Base-by-base conservation (phyloP, 1,284 basidiomycete species). In the Ustilago sp. region DNA sequence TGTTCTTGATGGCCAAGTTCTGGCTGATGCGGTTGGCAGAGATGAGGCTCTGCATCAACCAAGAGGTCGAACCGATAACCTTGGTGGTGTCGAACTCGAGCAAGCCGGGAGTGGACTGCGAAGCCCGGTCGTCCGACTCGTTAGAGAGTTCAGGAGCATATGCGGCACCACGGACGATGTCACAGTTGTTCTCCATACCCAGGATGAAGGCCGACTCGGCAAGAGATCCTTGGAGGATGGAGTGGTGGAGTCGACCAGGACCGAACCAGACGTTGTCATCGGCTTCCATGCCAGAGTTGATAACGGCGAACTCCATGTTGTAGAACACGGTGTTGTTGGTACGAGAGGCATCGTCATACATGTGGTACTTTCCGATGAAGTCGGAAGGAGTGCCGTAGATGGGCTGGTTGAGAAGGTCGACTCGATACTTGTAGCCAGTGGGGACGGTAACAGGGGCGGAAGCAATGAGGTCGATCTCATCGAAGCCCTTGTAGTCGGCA, bases 121-220 rank as follows among this genome's bases (percentile, higher is more conserved):
- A 87, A 45, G 79, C 83, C 54, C 82, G 83, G 89, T 59, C 84
- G 28, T 74, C 71, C 2, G 67, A 61, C 39, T 74, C 67, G 60
- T 59, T 79, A 51, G 89, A 88, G 15, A 92, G 84, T 9, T 92
- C 86, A 4, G 91, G 91, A 1, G 91, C 90, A 84, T 92, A 92
- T 1, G 91, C 89, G 0, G 91, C 89, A 8, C 91, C 91, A 68
- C 92, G 92, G 1, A 90, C 88, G 55, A 90, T 88, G 74, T 89
- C 88, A 57, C 87, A 87, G 77, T 90, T 88, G 55, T 88, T 88
- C 85, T 93, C 92, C 15, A 93, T 84, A 2, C 92, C 91, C 3
- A 90, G 91, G 90, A 92, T 92, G 81, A 90, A 92, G 0, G 90
- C 90, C 5, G 91, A 91, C 84, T 93, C 92, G 28, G 87, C 88